phyloP scores from a whole-genome alignment of 345 rosid genomes.

The Citrus trifoliata region DNA sequence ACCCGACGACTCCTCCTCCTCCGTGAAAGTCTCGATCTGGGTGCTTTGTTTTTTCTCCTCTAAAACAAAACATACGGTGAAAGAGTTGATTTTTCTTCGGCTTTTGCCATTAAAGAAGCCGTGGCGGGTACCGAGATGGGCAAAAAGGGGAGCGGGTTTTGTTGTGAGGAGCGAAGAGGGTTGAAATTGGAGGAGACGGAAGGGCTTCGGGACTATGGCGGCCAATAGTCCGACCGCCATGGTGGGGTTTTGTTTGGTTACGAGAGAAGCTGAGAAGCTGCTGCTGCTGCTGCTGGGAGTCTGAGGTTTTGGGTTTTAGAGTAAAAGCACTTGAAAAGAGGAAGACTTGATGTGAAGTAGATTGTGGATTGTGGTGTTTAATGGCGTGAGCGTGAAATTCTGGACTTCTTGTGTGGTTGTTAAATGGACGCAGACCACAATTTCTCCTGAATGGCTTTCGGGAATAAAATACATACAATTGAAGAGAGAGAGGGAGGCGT shows the following conservation, averaged over 20 bases:
- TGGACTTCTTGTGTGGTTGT: background rate
- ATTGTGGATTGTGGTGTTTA: background rate
- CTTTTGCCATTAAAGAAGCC: background rate
- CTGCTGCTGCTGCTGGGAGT: background rate
- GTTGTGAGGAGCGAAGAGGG: constrained; percentile 28
- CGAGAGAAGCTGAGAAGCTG: no score
- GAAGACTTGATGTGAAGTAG: background rate
- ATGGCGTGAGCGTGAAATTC: background rate
- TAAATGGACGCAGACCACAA: constrained; percentile 45
- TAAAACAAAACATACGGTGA: constrained; percentile 57
- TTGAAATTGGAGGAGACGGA: constrained; percentile 23
- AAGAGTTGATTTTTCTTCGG: constrained; percentile 25
- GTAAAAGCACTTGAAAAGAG: background rate
- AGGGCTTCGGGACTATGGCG: constrained; percentile 40
- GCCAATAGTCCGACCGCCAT: constrained; percentile 75
- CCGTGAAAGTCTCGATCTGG: constrained; percentile 21
- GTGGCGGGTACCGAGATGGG: constrained; percentile 20
- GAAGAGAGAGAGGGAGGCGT: background rate
- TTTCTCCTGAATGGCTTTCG: background rate
- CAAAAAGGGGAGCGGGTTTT: constrained; percentile 28
- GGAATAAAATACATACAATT: background rate
- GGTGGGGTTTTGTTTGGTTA: background rate
- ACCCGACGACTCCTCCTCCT: constrained; percentile 6
- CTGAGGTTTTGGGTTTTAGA: background rate
- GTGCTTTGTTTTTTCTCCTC: constrained; percentile 47